Evolutionary conservation across 495 filamentous ascomycete genomes (phyloP), one percentile per base, ranked within the genome.

Genomic region (Podospora tetraspora): DNA sequence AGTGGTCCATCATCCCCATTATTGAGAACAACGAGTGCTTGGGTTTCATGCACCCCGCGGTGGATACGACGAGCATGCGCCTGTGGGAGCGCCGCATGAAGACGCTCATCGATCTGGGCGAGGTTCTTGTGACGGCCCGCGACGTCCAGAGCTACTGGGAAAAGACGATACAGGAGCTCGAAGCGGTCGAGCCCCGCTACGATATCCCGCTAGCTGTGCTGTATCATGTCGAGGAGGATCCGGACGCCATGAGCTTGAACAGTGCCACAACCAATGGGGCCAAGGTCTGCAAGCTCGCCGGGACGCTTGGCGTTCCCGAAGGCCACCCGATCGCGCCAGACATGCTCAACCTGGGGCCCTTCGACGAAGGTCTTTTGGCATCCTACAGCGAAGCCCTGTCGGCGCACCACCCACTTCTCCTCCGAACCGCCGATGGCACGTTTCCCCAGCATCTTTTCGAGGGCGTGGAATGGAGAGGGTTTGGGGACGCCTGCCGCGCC

Each of bases 1-100:
- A 83, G 60, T 89, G 87, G 86, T 85, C 83, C 8, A 79, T 90
- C 57, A 84, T 86, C 23, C 87, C 87, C 32, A 80, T 90, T 23
- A 74, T 86, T 19, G 84, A 85, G 11, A 77, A 80, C 57, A 80
- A 84, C 68, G 81, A 84, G n/a, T 79, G 78, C 19, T 75, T 85
- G 21, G 78, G 76, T 16, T 79, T 79, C 58, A 72, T 76, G 65
- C 77, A 80, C 25, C 68, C 74, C 7, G 72, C 78, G 8, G 68
- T 73, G 24, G 78, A 80, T 27, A 76, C 73, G 10, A 80, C 78
- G 7, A 74, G 72, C 61, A 68, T 76, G 70, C 69, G 76, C 11
- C 70, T 80, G 6, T 80, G 78, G 78, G 78, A 79, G 66, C 71
- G 78, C 9, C 68, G 78, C 16, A 79, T 80, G 78, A 73, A 77